A percentile compares a stretch with the other conserved stretches of the same genome.
phyloP scores from a whole-genome alignment of 2,329 filamentous ascomycete species.

The Scytalidium sp. region DNA sequence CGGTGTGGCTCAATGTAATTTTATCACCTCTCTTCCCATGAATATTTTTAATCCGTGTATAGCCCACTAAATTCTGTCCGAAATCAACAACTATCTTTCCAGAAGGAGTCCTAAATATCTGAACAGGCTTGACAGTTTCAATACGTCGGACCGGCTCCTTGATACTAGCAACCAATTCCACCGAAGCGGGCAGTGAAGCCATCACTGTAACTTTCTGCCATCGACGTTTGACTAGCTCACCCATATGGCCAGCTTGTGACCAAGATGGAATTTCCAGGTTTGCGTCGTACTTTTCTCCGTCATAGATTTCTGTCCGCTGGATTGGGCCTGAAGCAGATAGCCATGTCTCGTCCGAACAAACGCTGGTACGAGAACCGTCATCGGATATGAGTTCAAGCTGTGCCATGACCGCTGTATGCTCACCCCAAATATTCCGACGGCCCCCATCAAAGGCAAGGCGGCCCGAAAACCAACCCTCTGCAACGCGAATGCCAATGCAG shows the following conservation, averaged over 20 bases:
- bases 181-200: no score
- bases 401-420: constrained; percentile 27
- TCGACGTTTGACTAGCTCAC: neutral
- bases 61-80: constrained; percentile 56
- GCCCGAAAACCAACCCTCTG: constrained; percentile 10
- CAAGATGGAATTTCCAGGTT: constrained; percentile 25
- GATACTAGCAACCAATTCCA: no score
- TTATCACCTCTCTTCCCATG: constrained; percentile 33
- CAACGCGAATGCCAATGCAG: constrained; percentile 5
- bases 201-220: neutral
- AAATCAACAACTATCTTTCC: constrained; percentile 51
- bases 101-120: constrained; percentile 31
- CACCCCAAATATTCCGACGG: constrained; percentile 31
- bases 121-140: constrained; percentile 26
- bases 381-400: constrained; percentile 23
- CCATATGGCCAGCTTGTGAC: neutral
- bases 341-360: constrained; percentile 14
- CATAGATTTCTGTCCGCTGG: constrained; percentile 38
- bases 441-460: constrained; percentile 5
- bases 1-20: constrained; percentile 41
- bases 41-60: constrained; percentile 38
- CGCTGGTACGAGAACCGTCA: neutral
- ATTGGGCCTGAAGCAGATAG: constrained; percentile 3
- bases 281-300: constrained; percentile 48
- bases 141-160: constrained; percentile 38